Conservation (phyloP, 768 basidiomycete genomes). For the Lactarius tabidus region DNA sequence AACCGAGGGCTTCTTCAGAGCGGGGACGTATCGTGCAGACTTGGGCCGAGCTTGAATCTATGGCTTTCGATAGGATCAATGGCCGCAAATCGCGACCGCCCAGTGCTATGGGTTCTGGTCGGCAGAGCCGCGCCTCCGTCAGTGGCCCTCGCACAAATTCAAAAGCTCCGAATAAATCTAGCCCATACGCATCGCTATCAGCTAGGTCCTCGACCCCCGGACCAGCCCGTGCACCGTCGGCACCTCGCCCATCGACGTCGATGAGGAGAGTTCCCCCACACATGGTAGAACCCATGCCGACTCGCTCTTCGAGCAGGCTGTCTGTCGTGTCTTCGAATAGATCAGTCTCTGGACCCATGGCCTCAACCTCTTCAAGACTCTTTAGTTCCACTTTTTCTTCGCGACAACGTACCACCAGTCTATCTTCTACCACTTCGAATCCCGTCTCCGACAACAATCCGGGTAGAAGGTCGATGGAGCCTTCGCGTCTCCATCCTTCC, state of each 20-base stretch:
- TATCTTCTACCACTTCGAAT: conserved; percentile 44
- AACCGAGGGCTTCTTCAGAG: conserved; percentile 58
- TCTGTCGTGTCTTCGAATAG: conserved; percentile 53
- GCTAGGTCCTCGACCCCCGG: conserved; percentile 30
- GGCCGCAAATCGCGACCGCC: conserved; percentile 61
- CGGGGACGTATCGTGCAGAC: conserved; percentile 67
- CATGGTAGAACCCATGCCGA: conserved; percentile 32
- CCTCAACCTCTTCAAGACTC: conserved; percentile 40
- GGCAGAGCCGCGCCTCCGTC: conserved; percentile 51
- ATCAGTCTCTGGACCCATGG: conserved; percentile 64
- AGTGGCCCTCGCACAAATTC: conserved; percentile 26
- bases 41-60: conserved; percentile 77
- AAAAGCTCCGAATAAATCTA: conserved; percentile 31
- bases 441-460: conserved; percentile 35
- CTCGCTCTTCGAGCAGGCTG: conserved; percentile 55
- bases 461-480: conserved; percentile 33
- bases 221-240: conserved; percentile 38
- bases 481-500: conserved; percentile 34
- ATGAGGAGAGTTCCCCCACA: conserved; percentile 54
- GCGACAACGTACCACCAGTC: conserved; percentile 74
- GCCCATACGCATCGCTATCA: conserved; percentile 41
- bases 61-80: conserved; percentile 64
- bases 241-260: conserved; percentile 43
- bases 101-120: conserved; percentile 63
- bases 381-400: conserved; percentile 73